Conservation (phyloP, 768 basidiomycete genomes). For the Trametes coccinea region DNA sequence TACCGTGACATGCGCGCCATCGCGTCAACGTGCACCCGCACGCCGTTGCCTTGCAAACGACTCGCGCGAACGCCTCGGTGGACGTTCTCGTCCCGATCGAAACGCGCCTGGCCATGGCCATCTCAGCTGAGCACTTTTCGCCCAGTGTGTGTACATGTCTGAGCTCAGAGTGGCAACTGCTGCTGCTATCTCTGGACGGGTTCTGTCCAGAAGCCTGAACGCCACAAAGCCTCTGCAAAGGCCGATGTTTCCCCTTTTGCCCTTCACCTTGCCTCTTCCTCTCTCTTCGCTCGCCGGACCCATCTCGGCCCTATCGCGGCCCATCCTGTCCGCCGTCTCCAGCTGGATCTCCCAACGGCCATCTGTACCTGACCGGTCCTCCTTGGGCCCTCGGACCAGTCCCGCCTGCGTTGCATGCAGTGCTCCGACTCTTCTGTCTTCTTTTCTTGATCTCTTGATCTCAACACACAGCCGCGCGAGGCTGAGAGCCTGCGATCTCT, state of each 20-base stretch:
- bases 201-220: conserved; percentile 2
- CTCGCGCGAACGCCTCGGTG: no score
- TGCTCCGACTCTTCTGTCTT: neutral
- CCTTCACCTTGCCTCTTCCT: neutral
- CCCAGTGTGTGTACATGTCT: no score
- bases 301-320: conserved; percentile 23
- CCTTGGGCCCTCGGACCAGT: neutral
- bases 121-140: no score
- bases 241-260: conserved; percentile 20
- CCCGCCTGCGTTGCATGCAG: no score
- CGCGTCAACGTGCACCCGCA: neutral
- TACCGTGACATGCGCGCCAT: neutral
- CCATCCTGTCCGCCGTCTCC: neutral
- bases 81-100: no score
- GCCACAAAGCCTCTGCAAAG: conserved; percentile 19
- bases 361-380: neutral
- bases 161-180: no score
- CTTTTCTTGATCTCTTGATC: neutral
- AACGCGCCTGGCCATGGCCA: no score
- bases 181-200: neutral
- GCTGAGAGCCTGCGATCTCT: no score
- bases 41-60: neutral
- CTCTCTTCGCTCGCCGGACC: conserved; percentile 3
- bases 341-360: neutral
- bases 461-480: no score